Percentiles rank a stretch among this genome's conserved stretches.
Conservation (phyloP, 2,329 filamentous ascomycete genomes). For the Endocalyx cinctus region DNA sequence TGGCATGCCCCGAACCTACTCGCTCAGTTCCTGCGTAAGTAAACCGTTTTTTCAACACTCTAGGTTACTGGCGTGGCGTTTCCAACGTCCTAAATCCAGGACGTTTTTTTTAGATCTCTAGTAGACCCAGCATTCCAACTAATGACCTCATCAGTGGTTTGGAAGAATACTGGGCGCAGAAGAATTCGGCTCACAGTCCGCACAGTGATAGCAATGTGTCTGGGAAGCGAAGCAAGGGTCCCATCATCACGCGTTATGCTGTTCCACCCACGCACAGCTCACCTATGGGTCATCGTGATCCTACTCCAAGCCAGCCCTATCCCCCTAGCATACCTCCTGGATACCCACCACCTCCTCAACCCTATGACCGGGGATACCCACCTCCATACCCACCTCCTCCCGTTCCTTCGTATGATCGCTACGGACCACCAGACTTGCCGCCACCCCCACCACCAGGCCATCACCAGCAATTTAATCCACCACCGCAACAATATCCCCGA, state of each 20-base stretch:
- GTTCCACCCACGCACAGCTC: conserved; percentile 16
- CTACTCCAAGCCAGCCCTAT: conserved; percentile 11
- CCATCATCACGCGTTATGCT: conserved; percentile 28
- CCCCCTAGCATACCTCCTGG: conserved; percentile 12
- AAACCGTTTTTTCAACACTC: conserved; percentile 1
- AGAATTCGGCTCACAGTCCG: conserved; percentile 18
- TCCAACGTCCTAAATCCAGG: conserved; percentile 1
- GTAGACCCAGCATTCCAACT: conserved; percentile 5
- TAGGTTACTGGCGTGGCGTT: neutral
- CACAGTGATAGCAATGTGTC: conserved; percentile 15
- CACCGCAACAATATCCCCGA: conserved; percentile 9
- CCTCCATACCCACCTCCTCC: conserved; percentile 3
- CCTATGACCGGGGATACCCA: conserved; percentile 7
- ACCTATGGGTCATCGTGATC: conserved; percentile 12
- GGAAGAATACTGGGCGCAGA: conserved; percentile 24
- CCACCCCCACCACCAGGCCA: conserved; percentile 8
- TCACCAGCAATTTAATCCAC: conserved; percentile 9
- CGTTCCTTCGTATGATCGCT: neutral
- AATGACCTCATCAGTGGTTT: conserved; percentile 20
- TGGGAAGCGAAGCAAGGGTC: conserved; percentile 23
- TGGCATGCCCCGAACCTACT: conserved; percentile 28
- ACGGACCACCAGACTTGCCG: conserved; percentile 8
- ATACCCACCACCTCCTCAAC: conserved; percentile 1
- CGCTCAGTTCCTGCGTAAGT: conserved; percentile 29
- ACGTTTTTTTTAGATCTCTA: neutral